These are phyloP conservation scores for Sugiyamaella floridensis DNA, from an alignment of 805 yeast genomes.

Conservation along the genomic window DNA sequence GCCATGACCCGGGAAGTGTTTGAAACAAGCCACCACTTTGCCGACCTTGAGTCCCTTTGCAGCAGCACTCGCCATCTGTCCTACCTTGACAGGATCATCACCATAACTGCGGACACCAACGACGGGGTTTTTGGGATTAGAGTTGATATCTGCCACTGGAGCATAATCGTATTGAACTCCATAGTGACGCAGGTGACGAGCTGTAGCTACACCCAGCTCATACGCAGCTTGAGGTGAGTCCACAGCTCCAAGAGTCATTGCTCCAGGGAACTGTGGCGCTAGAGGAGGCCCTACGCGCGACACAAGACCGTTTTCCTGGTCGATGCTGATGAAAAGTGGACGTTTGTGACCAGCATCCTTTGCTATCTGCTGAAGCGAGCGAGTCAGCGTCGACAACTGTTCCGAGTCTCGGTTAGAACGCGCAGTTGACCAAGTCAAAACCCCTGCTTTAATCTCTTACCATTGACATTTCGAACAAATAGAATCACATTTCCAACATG, in stretches of 20 bases:
- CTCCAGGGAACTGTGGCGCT: slow-evolving; percentile 48
- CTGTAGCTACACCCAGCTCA: slow-evolving; percentile 43
- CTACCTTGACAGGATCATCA: slow-evolving; percentile 47
- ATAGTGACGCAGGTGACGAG: slow-evolving; percentile 42
- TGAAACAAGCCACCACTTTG: slow-evolving; percentile 47
- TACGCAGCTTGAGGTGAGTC: slow-evolving; percentile 42
- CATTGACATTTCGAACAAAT: slow-evolving; percentile 37
- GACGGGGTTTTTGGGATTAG: slow-evolving; percentile 46
- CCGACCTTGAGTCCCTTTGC: slow-evolving; percentile 47
- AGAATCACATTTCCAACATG: slow-evolving; percentile 45
- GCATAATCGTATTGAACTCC: slow-evolving; percentile 50
- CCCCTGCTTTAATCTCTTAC: background rate
- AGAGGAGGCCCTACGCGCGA: slow-evolving; percentile 24
- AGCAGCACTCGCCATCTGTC: slow-evolving; percentile 42
- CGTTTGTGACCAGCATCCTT: slow-evolving; percentile 40
- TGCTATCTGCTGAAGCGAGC: slow-evolving; percentile 47
- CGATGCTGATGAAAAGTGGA: slow-evolving; percentile 50
- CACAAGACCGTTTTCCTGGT: slow-evolving; percentile 56
- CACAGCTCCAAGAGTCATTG: slow-evolving; percentile 54
- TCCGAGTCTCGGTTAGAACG: slow-evolving; percentile 25
- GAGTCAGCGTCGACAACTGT: slow-evolving; percentile 42
- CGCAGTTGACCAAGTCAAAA: no score
- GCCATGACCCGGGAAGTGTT: slow-evolving; percentile 60
- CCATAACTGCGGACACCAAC: slow-evolving; percentile 56
- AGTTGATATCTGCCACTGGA: slow-evolving; percentile 53